Base-by-base conservation (phyloP, 1,284 basidiomycete genomes). In the Cryptococcus sp. region DNA sequence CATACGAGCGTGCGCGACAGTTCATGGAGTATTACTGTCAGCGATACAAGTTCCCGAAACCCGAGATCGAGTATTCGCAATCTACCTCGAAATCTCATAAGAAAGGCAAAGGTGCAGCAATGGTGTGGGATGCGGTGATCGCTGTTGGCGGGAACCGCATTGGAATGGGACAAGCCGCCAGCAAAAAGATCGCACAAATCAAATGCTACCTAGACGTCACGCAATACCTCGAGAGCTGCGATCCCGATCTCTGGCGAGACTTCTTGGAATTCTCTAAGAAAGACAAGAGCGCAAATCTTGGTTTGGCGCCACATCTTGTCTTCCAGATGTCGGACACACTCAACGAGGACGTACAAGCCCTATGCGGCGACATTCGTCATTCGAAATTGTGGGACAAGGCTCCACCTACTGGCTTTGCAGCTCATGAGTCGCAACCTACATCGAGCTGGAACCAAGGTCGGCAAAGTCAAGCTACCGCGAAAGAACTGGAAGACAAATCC, bases 11-110 rank as follows among this genome's bases (percentile, higher is more conserved):
- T 49, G 92, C 93, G 0, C 86, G 89, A 54, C 86, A 86, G 64
- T 98, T 97, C 79, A 93, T 97, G 87, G 93, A 94, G 66, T 98
- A 89, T 72, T 97, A 97, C 74, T 96, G 93, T 75, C 84, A 86
- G 45, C 83, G 86, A 41, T 96, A 88, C 75, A 81, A 82, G 38
- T 94, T 94, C 67, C 82, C 83, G n/a, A 86, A 85, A 65, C 92
- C 93, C 1, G 89, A 93, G 51, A 80, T 97, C 58, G 80, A 83
- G 17, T 88, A 85, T 63, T 75, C 80, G 46, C 68, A 69, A 34
- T 69, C 62, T 10, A 45, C 62, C 2, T 41, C 48, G 49, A 52
- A 62, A 46, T 25, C 60, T 48, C 25, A 47, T 8, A 58, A 61
- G 15, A 60, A 55, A 64, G 75, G 62, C 50, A 75, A 50, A 62